These are phyloP conservation scores for Chytridium lagenaria DNA, from an alignment of 371 early-diverging fungal genomes.

Conservation along the genomic window DNA sequence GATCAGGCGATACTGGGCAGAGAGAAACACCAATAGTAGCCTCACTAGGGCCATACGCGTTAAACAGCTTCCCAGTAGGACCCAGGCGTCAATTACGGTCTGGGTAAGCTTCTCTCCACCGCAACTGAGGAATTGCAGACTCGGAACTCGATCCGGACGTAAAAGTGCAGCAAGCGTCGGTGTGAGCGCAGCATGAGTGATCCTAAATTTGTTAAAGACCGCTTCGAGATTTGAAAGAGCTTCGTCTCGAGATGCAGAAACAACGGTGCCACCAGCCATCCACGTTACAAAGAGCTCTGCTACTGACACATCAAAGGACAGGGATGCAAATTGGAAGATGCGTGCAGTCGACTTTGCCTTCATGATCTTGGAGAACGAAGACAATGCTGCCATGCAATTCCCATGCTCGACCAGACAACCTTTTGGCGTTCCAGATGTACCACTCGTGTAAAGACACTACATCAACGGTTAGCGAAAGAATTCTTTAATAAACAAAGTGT, in stretches of 20 bases:
- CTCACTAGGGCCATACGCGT: slow-evolving; percentile 45
- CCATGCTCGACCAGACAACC: slow-evolving; percentile 25
- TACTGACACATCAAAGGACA: slow-evolving; percentile 19
- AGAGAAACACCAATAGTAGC: slow-evolving; percentile 25
- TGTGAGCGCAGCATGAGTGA: neutral
- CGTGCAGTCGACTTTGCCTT: slow-evolving; percentile 1
- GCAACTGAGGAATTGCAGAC: neutral
- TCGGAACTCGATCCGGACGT: neutral
- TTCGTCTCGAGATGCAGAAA: neutral
- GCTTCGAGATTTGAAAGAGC: neutral
- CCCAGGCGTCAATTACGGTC: slow-evolving; percentile 5
- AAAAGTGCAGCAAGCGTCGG: neutral
- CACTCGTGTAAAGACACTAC: slow-evolving; percentile 23
- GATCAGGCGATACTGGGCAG: neutral
- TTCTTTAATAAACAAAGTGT: too few species aligned
- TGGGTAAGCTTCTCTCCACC: slow-evolving; percentile 8
- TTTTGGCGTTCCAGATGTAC: slow-evolving; percentile 36
- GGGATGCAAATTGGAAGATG: slow-evolving; percentile 18
- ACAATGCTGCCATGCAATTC: neutral
- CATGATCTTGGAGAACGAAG: neutral
- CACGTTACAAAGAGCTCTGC: slow-evolving; percentile 16
- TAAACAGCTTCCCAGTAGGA: slow-evolving; percentile 23
- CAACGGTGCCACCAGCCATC: slow-evolving; percentile 17
- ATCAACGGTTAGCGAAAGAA: neutral
- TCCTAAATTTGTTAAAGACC: neutral